Evolutionary conservation across 345 rosid genomes (phyloP), one percentile per base, ranked within the genome.

Genomic region (Draba incana): DNA sequence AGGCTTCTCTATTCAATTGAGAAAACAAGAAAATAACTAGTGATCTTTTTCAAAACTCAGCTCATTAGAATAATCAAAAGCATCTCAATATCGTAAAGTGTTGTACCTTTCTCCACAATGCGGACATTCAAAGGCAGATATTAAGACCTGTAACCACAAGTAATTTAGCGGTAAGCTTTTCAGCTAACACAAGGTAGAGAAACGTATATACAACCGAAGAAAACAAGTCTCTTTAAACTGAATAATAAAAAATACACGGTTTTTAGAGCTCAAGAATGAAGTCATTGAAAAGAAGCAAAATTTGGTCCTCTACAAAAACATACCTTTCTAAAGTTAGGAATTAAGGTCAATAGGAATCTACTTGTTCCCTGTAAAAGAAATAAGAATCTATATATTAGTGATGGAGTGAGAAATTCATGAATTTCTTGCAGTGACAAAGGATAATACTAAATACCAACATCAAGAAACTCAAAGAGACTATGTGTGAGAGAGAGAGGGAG

Each of bases 271-370:
- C 30, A 9, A 37, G 30, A 53, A 5, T 25, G 65, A 53, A 51
- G 39, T 20, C 46, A 65, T 14, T 9, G 24, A 24, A 24, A 16
- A 64, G 15, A 27, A 56, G 39, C 2, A 39, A 3, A 52, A 14
- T 8, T 3, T 24, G 46, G 24, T 42, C 10, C 49, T 37, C 9
- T 35, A 11, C 8, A 38, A 37, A 68, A 2, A 28, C 25, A 53
- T 67, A 93, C 98, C 97, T 93, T 87, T 62, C 96, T 84, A 60
- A 93, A 93, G 69, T 90, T 85, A 1, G 98, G 98, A 73, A 93
- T 93, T 50, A 81, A 71, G 35, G 98, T 93, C 64, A 90, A 76
- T 23, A 93, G 77, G 66, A 93, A 82, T 77, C 89, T 85, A 10
- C 87, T 81, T 9, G 68, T 64, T 57, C 98, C 98, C 97, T 93